Conservation (phyloP, 768 basidiomycete genomes). For the Boletales sp. region DNA sequence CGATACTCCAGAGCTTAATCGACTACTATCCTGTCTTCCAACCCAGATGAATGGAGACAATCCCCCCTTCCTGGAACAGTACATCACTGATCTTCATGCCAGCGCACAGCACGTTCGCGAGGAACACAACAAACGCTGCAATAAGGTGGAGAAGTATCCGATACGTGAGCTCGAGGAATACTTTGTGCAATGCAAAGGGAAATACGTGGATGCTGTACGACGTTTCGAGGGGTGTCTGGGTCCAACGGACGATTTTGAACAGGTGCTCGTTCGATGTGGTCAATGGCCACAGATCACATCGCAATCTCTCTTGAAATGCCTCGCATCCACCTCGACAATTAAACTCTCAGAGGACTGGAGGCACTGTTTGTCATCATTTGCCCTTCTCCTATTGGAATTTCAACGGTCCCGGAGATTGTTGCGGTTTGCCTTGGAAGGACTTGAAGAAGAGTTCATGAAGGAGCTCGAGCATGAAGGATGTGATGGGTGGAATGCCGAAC, state of each 20-base stretch:
- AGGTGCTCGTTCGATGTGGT: background rate
- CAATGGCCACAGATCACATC: background rate
- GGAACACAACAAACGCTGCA: no score
- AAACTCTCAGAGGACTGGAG: background rate
- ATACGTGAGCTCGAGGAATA: background rate
- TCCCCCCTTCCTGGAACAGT: no score
- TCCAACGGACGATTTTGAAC: background rate
- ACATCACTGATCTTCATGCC: no score
- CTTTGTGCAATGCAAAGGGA: background rate
- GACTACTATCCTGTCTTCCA: no score
- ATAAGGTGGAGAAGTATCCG: background rate
- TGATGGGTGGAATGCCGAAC: slow-evolving; percentile 14
- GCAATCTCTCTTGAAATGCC: background rate
- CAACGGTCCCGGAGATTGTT: slow-evolving; percentile 34
- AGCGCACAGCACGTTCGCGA: no score
- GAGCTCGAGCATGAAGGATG: slow-evolving; percentile 20
- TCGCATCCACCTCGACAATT: background rate
- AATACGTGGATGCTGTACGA: background rate
- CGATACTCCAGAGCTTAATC: no score
- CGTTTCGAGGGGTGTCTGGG: background rate
- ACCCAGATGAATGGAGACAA: no score
- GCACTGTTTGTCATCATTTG: background rate
- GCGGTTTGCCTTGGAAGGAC: background rate
- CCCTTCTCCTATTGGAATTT: background rate
- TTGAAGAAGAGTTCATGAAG: slow-evolving; percentile 22